phyloP scores from a whole-genome alignment of 2,329 filamentous ascomycete species.

The Phoma sp. region DNA sequence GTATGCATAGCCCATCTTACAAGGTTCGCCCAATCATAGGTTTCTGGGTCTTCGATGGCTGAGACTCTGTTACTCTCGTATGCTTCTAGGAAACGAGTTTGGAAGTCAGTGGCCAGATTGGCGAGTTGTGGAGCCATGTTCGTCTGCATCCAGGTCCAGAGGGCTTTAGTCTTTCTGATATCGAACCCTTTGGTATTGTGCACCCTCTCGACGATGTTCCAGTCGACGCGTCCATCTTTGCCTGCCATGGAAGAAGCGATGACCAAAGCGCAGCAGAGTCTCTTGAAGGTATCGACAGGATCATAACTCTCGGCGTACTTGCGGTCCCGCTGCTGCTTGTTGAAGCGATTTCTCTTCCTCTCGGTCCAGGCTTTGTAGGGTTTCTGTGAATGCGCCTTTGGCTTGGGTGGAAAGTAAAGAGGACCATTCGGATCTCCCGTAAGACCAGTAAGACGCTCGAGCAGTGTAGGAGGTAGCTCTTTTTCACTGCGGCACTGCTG shows the following conservation, averaged over 20 bases:
- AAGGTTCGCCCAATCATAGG: conserved; percentile 72
- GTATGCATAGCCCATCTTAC: conserved; percentile 70
- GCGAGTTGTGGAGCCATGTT: conserved; percentile 56
- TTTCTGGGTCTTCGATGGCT: conserved; percentile 64
- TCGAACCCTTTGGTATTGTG: conserved; percentile 48
- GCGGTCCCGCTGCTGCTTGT: conserved; percentile 21
- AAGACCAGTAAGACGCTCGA: conserved; percentile 45
- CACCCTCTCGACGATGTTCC: conserved; percentile 51
- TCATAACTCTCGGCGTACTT: conserved; percentile 27
- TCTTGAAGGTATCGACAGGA: conserved; percentile 37
- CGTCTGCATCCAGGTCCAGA: conserved; percentile 48
- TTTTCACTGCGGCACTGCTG: conserved; percentile 18
- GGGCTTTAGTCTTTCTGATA: conserved; percentile 40
- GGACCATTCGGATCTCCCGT: conserved; percentile 42
- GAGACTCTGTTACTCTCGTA: conserved; percentile 69
- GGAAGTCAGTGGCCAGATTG: conserved; percentile 67
- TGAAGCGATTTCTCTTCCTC: conserved; percentile 18
- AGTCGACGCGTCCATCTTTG: conserved; percentile 47
- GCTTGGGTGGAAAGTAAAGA: conserved; percentile 28
- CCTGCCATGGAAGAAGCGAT: conserved; percentile 46
- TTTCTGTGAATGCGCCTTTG: conserved; percentile 16
- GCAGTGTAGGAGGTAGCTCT: conserved; percentile 30
- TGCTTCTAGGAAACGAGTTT: conserved; percentile 68
- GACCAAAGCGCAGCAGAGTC: conserved; percentile 38
- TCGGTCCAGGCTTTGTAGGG: conserved; percentile 18